These are phyloP conservation scores for Xylariaceae sp. DNA, from an alignment of 2,329 filamentous ascomycete genomes.

Conservation along the genomic window DNA sequence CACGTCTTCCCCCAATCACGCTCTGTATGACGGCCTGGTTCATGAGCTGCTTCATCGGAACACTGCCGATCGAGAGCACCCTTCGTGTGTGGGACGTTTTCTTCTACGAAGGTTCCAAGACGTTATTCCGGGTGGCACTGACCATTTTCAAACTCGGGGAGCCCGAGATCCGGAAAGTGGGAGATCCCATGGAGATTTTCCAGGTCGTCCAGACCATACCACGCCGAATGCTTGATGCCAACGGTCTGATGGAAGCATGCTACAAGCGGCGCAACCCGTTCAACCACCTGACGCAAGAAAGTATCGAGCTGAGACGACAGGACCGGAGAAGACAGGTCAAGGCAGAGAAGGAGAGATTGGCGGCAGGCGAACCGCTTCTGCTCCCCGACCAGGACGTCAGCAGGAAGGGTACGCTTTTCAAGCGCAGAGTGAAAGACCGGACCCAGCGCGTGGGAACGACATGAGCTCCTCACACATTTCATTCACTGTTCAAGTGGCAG, in stretches of 20 bases:
- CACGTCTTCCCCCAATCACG: slow-evolving; percentile 77
- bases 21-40: slow-evolving; percentile 95
- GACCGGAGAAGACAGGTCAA: slow-evolving; percentile 55
- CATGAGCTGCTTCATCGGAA: slow-evolving; percentile 95
- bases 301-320: slow-evolving; percentile 69
- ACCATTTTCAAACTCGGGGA: slow-evolving; percentile 89
- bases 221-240: slow-evolving; percentile 74
- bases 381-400: no score
- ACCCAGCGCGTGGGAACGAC: slow-evolving; percentile 23
- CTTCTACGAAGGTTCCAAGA: slow-evolving; percentile 92
- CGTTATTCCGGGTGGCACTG: slow-evolving; percentile 84
- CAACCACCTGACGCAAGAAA: slow-evolving; percentile 72
- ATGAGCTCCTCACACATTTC: neutral
- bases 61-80: slow-evolving; percentile 83
- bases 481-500: no score
- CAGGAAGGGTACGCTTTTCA: slow-evolving; percentile 43
- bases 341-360: slow-evolving; percentile 38
- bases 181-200: slow-evolving; percentile 92
- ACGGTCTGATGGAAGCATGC: slow-evolving; percentile 73
- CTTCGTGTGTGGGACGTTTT: slow-evolving; percentile 93
- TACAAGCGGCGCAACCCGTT: slow-evolving; percentile 77
- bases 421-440: slow-evolving; percentile 32
- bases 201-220: slow-evolving; percentile 87
- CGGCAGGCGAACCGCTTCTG: slow-evolving; percentile 23
- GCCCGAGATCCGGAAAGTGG: slow-evolving; percentile 68